Evolutionary conservation across 2,329 filamentous ascomycete species (phyloP).

Genomic region (Botryosphaeria agaves): DNA sequence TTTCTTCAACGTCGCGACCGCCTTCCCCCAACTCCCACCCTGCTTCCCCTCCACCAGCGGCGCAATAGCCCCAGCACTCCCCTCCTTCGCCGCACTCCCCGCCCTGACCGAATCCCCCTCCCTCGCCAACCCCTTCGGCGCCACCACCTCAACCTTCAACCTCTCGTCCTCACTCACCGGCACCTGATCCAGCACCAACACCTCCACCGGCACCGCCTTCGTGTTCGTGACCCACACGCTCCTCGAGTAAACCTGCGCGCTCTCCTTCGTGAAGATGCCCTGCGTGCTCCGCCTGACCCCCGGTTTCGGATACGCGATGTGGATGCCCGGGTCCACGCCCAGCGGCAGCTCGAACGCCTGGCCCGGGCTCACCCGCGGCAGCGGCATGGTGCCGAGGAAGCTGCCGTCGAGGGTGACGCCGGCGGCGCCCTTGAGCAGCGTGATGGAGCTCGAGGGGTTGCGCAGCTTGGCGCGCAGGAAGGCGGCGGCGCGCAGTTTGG

Average conservation of each 20-base stretch:
- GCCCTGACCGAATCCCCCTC: conserved; percentile 21
- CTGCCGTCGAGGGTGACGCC: conserved; percentile 46
- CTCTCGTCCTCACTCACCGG: conserved; percentile 47
- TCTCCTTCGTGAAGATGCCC: conserved; percentile 37
- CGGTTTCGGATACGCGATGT: conserved; percentile 37
- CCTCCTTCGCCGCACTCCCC: conserved; percentile 11
- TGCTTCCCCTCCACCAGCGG: conserved; percentile 4
- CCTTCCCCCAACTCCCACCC: conserved; percentile 34
- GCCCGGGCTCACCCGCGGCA: conserved; percentile 39
- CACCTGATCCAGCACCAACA: conserved; percentile 67
- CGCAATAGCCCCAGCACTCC: conserved; percentile 1
- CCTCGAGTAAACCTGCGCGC: conserved; percentile 33
- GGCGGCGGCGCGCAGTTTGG: conserved; percentile 42
- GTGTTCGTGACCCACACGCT: conserved; percentile 35
- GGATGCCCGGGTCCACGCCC: conserved; percentile 42
- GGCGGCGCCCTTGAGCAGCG: conserved; percentile 36
- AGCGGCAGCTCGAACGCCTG: conserved; percentile 36
- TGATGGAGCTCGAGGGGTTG: conserved; percentile 35
- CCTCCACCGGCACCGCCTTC: conserved; percentile 47
- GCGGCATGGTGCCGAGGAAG: conserved; percentile 39
- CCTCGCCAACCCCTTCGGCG: conserved; percentile 29
- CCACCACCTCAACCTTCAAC: conserved; percentile 32
- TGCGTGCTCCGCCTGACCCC: conserved; percentile 33
- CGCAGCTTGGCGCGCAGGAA: conserved; percentile 41
- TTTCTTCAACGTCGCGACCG: conserved; percentile 35